Evolutionary conservation across 495 filamentous ascomycete genomes (phyloP), one percentile per base, ranked within the genome.

Genomic region (Darksidea phi): DNA sequence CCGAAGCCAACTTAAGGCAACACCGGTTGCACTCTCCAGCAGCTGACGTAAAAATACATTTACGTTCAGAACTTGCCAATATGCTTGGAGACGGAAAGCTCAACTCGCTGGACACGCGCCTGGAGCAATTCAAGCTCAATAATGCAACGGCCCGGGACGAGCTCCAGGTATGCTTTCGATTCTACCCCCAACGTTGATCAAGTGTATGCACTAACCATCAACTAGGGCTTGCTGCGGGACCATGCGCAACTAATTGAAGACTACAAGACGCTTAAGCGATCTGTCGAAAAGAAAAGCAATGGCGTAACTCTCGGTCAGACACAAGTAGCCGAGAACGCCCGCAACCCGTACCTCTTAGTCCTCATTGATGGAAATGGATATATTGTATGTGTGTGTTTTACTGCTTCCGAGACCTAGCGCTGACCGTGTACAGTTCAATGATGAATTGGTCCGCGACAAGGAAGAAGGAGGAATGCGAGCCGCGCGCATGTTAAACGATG

Each of bases 361-460:
- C 72, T 87, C 6, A 71, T 87, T 21, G 84, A 88, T 59, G 83
- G 83, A 28, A 82, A 86, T 69, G 81, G 80, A 4, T 86, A 85
- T 66, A 71, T 83, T 28, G 63, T 66, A 56, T 24, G 54, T 45
- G 15, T 73, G 75, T 28, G 53, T 72, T 46, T 12, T 37, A 1
- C 13, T 17, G n/a, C 23, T n/a, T 11, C 34, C 5, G 36, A 11
- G 10, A 26, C 4, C 17, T 4, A 52, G 63, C 17, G 54, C 17
- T 18, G 43, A 42, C 17, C 6, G 8, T 28, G 77, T 73, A 18
- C n/a, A 66, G 57, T 87, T 87, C 72, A 76, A 79, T 23, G 82
- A 86, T 38, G 72, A 79, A 36, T 75, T 83, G 15, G 67, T 86
- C 18, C 71, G 68, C 13, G 72, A 76, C 13, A 79, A 80, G 4